Conservation (phyloP, 192 early-diverging fungal genomes). For the Paraglomus occultum region DNA sequence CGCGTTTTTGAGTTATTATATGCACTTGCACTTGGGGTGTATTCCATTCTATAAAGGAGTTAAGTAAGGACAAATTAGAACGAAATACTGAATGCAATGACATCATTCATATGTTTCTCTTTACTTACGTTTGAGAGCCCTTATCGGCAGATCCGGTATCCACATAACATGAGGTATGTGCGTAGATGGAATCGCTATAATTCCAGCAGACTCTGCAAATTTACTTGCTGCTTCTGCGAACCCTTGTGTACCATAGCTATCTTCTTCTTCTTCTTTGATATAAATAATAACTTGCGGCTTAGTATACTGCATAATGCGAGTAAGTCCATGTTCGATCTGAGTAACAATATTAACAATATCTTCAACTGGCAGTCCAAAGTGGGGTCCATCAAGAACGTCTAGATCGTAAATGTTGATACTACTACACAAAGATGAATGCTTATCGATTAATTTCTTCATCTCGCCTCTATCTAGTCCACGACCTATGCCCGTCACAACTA, state of each 20-base stretch:
- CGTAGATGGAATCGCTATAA: conserved; percentile 42
- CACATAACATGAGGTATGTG: conserved; percentile 47
- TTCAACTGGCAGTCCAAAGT: not conserved
- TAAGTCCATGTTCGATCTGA: not conserved
- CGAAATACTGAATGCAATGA: not conserved
- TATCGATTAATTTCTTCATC: not conserved
- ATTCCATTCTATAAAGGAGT: conserved; percentile 46
- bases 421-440: not conserved
- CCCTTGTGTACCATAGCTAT: not conserved
- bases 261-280: not conserved
- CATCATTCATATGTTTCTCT: not conserved
- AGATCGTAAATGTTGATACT: conserved; percentile 1
- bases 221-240: not conserved
- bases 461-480: conserved; percentile 8
- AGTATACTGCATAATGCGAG: not conserved
- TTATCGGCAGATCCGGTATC: conserved; percentile 49
- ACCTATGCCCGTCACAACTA: not conserved
- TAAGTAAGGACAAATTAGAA: not conserved
- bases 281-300: not conserved
- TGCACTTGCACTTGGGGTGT: conserved; percentile 44
- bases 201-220: conserved; percentile 11
- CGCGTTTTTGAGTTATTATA: conserved; percentile 53
- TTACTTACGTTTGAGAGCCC: conserved; percentile 47
- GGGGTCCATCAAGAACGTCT: not conserved
- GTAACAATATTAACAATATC: not conserved